Evolutionary conservation across 1,284 basidiomycete genomes (phyloP), one percentile per base, ranked within the genome.

Genomic region (Tylopilus orsonianus): DNA sequence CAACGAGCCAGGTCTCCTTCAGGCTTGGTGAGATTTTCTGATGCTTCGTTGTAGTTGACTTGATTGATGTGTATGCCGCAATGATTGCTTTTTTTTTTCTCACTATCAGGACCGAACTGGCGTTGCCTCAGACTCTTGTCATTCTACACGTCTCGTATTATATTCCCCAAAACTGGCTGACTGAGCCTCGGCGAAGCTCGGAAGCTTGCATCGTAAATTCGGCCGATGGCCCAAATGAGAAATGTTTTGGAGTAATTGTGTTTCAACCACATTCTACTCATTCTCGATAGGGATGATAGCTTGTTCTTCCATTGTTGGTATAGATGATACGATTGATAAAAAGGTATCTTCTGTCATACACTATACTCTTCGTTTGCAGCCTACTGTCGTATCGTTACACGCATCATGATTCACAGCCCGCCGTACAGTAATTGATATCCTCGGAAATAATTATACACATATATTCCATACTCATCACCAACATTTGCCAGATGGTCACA

Each of bases 361-460:
- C 20, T 29, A 14, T 8, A 24, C 6, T 34, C 8, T n/a, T 35
- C 27, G 30, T 8, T 36, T 41, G 49, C 37, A 22, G 4, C 4
- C 22, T 19, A 33, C 19, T 8, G 22, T 38, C n/a, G n/a, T 36
- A 34, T 30, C 18, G 29, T 38, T 33, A 29, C 40, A 38, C 40
- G 32, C 8, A 47, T 41, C 7, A 35, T 38, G 14, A 37, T 41
- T 19, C 32, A 36, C n/a, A 35, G 38, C 34, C 10, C n/a, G 20
- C n/a, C 35, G 19, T 39, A 38, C 16, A 14, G 29, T 22, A 26
- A 6, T 26, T n/a, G 44, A 26, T 14, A 19, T 42, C 46, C 44
- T 61, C 57, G 55, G 60, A 58, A 52, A 49, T 62, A n/a, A 39
- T 16, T 14, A 2, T 12, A 19, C 26, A 6, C 10, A 5, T 10